Evolutionary conservation across 108 stramenopile genomes (phyloP).

Genomic region (Pseudonitzschia pungens): DNA sequence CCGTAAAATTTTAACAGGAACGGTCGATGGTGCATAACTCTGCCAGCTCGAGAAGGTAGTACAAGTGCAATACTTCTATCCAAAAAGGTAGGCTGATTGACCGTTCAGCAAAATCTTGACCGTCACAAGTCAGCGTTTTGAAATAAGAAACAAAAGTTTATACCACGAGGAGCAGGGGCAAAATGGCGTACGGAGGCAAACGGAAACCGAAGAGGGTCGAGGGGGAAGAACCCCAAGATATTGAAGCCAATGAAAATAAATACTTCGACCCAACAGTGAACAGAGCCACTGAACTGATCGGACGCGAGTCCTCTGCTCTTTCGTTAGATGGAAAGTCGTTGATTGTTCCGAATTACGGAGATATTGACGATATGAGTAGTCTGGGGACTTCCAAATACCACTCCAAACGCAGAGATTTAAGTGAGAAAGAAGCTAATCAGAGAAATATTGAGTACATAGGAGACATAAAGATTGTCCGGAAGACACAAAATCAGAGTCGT

Average conservation of each 20-base stretch:
- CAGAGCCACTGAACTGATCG: constrained; percentile 12
- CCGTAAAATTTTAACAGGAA: too few species aligned
- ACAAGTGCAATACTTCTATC: too few species aligned
- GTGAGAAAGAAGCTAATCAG: neutral
- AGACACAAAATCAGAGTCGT: neutral
- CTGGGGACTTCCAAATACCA: constrained; percentile 24
- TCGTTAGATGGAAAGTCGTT: constrained; percentile 36
- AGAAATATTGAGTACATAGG: constrained; percentile 7
- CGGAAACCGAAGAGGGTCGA: neutral
- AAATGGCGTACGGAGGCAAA: neutral
- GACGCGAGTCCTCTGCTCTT: constrained; percentile 19
- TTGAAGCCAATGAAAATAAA: neutral
- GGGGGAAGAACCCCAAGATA: neutral
- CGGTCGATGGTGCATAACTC: too few species aligned
- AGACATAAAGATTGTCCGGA: constrained; percentile 12
- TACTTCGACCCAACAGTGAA: neutral
- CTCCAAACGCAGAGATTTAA: neutral
- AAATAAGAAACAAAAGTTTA: neutral
- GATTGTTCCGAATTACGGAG: constrained; percentile 28
- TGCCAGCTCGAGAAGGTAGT: too few species aligned
- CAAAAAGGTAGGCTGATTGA: too few species aligned
- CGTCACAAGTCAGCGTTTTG: neutral
- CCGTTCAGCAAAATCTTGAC: too few species aligned
- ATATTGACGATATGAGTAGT: constrained; percentile 33
- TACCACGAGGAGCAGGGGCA: too few species aligned